A percentile compares a stretch with the other conserved stretches of the same genome.
Evolutionary conservation across 75 land plant genomes (phyloP).

Genomic region (Cunninghamia lanceolata): DNA sequence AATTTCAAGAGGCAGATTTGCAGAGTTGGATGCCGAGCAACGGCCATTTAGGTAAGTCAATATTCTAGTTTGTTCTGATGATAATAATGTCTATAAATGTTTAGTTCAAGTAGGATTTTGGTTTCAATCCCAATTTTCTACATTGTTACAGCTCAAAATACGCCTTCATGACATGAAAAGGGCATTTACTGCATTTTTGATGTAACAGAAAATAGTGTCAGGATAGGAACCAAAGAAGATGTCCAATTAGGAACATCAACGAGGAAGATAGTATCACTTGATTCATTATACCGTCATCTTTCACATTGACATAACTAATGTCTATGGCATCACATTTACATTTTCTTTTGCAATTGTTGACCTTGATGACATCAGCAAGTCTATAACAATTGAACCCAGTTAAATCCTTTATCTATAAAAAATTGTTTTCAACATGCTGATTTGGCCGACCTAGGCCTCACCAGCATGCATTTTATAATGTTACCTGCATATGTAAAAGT

Average conservation of each 20-base stretch:
- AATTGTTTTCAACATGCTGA: neutral
- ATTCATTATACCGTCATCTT: neutral
- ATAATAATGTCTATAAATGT: neutral
- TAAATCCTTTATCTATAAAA: neutral
- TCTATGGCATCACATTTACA: neutral
- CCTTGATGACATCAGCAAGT: neutral
- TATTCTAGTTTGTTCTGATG: neutral
- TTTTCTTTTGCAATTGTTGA: neutral
- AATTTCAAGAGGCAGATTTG: conserved; percentile 85
- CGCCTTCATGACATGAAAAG: neutral
- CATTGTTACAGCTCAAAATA: neutral
- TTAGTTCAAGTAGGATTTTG: neutral
- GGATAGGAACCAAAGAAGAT: neutral
- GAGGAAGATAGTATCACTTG: neutral
- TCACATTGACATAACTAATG: neutral
- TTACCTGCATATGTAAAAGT: neutral
- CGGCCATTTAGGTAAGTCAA: conserved; percentile 71
- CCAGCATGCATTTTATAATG: neutral
- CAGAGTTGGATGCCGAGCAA: conserved; percentile 91
- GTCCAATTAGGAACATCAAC: neutral
- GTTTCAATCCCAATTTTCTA: neutral
- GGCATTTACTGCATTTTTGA: neutral
- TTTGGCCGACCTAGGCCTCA: neutral
- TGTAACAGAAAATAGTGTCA: neutral
- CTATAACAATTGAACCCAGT: neutral